Evolutionary conservation across 108 stramenopile genomes (phyloP), one percentile per base, ranked within the genome.

Genomic region (Thalassiosira profunda): DNA sequence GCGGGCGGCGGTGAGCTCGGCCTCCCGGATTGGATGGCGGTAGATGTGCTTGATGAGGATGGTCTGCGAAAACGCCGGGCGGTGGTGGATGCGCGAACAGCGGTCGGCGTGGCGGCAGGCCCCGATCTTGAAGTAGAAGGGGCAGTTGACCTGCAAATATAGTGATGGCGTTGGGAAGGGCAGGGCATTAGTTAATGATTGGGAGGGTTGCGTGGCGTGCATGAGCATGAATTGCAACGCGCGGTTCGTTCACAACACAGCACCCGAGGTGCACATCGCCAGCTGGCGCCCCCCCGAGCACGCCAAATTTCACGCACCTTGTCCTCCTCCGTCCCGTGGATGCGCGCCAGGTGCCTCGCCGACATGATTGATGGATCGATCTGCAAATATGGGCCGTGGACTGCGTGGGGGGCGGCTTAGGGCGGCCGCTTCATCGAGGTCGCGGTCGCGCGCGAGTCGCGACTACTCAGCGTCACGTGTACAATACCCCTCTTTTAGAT

Each of bases 121-220:
- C 20, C 98, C 99, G 44, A 99, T 98, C 82, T 99, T 99, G 84
- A 93, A 95, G 80, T 97, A 99, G 77, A 98, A 99, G 48, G 99
- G 98, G 80, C 99, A 99, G 72, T 99, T 99, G 18, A 98, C 71
- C 67, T 67, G 48, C n/a, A 42, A n/a, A 79, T 3, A 42, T 26
- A 45, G 11, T 10, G 21, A 35, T 36, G 30, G 24, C 15, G 44
- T 37, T 20, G 18, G 14, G 12, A n/a, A n/a, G 48, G 36, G 47
- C 11, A 68, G 36, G 36, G 5, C 24, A 23, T 11, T 8, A 5
- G 54, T 17, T 10, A 64, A 8, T 10, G 48, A 21, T 38, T 52
- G 29, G 47, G 26, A 17, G 63, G 24, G 4, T 18, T 46, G 4
- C 9, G 46, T 4, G 34, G 17, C 2, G 34, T 35, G 34, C 14